phyloP scores from a whole-genome alignment of 2,329 filamentous ascomycete species.

The Sarocladiaceae sp. region DNA sequence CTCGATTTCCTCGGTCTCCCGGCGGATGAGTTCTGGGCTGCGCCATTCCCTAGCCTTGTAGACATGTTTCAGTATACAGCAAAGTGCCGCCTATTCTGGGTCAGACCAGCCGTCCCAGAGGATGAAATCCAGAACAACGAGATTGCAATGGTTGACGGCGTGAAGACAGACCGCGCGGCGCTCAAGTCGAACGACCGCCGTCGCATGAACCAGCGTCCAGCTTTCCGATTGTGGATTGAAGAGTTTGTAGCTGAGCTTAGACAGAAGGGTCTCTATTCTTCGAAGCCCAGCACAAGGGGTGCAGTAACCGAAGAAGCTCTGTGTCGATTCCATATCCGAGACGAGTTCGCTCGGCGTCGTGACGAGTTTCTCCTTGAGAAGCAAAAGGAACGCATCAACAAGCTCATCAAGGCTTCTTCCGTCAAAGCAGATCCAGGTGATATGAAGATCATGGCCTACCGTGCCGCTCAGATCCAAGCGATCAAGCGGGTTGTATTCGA shows the following conservation, averaged over 20 bases:
- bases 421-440: constrained; percentile 21
- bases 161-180: constrained; percentile 14
- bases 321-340: constrained; percentile 36
- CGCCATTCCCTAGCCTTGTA: constrained; percentile 46
- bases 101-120: constrained; percentile 20
- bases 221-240: constrained; percentile 55
- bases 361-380: constrained; percentile 33
- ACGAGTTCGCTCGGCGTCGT: constrained; percentile 38
- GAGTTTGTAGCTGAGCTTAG: constrained; percentile 54
- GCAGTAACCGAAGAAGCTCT: constrained; percentile 49
- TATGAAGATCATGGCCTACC: constrained; percentile 20
- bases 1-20: constrained; percentile 60
- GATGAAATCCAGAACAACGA: constrained; percentile 19
- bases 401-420: constrained; percentile 35
- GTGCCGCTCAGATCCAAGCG: constrained; percentile 30
- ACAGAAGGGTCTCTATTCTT: constrained; percentile 27
- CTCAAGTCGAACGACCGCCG: constrained; percentile 51
- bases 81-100: constrained; percentile 51
- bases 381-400: constrained; percentile 34
- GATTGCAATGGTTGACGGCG: background rate
- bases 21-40: constrained; percentile 35
- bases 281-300: constrained; percentile 27
- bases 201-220: constrained; percentile 46
- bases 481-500: constrained; percentile 46
- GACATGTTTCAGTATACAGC: constrained; percentile 58